Evolutionary conservation across 2,329 filamentous ascomycete genomes (phyloP).

Genomic region (Dichotomopilus funicola): DNA sequence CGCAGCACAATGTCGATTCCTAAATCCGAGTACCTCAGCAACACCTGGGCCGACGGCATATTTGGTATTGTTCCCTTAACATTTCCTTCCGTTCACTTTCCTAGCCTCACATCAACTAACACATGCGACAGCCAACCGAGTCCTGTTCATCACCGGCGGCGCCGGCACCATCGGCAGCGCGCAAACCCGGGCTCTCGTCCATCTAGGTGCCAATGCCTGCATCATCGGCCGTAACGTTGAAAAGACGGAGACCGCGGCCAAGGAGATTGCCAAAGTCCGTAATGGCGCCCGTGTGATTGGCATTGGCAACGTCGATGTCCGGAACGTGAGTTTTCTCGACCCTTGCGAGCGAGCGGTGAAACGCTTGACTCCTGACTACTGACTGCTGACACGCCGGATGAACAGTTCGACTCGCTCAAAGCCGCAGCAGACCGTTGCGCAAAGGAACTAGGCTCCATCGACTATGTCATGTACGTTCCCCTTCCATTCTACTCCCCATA

Average conservation of each 20-base stretch:
- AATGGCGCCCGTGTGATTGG: constrained; percentile 78
- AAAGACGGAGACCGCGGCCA: constrained; percentile 77
- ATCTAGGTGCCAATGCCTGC: constrained; percentile 86
- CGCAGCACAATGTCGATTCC: constrained; percentile 54
- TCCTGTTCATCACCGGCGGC: constrained; percentile 91
- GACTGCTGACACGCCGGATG: background rate
- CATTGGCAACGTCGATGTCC: constrained; percentile 73
- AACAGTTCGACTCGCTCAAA: constrained; percentile 56
- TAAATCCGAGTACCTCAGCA: constrained; percentile 69
- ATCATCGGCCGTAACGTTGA: constrained; percentile 85
- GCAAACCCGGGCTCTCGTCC: constrained; percentile 84
- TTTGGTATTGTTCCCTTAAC: constrained; percentile 52
- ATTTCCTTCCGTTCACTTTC: background rate
- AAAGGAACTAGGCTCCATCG: constrained; percentile 77
- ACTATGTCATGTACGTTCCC: constrained; percentile 74
- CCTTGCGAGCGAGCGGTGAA: too few species aligned
- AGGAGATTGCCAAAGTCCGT: constrained; percentile 74
- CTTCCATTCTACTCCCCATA: background rate
- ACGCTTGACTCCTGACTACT: background rate
- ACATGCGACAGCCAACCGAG: constrained; percentile 61
- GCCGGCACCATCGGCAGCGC: constrained; percentile 91
- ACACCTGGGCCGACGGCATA: constrained; percentile 79
- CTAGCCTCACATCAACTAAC: background rate
- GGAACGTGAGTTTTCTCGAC: constrained; percentile 47
- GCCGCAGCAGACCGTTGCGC: constrained; percentile 73